Conservation (phyloP, 1,284 basidiomycete species). For the Marasmius oreades region DNA sequence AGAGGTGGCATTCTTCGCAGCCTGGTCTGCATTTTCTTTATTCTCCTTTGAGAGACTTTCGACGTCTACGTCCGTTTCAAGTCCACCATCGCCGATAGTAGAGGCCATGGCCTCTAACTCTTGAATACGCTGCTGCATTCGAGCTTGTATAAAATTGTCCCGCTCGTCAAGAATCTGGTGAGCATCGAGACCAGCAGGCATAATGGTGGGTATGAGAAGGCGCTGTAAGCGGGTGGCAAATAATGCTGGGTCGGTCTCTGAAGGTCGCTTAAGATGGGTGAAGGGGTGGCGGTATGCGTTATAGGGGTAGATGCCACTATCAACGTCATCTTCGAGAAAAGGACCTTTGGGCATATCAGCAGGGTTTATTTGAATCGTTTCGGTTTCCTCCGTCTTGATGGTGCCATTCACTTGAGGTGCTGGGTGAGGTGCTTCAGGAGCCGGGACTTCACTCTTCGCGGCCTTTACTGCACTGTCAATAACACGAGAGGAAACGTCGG, state of each 20-base stretch:
- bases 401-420: background rate
- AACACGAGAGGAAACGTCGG: slow-evolving; percentile 59
- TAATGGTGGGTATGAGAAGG: slow-evolving; percentile 83
- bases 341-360: slow-evolving; percentile 62
- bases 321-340: slow-evolving; percentile 77
- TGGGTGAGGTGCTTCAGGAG: slow-evolving; percentile 28
- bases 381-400: slow-evolving; percentile 42
- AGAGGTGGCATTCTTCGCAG: slow-evolving; percentile 10
- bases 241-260: slow-evolving; percentile 55
- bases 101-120: slow-evolving; percentile 86
- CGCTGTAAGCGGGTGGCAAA: slow-evolving; percentile 76
- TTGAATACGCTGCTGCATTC: slow-evolving; percentile 85
- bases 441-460: slow-evolving; percentile 52
- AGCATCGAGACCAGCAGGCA: slow-evolving; percentile 93
- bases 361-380: slow-evolving; percentile 35
- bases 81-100: slow-evolving; percentile 76
- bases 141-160: slow-evolving; percentile 86
- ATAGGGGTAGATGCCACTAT: slow-evolving; percentile 90
- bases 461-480: slow-evolving; percentile 80
- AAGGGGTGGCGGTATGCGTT: slow-evolving; percentile 92
- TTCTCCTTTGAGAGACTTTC: slow-evolving; percentile 43
- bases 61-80: slow-evolving; percentile 51
- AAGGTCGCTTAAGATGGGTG: slow-evolving; percentile 64
- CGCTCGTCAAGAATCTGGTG: slow-evolving; percentile 89
- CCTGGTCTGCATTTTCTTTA: slow-evolving; percentile 38